phyloP scores from a whole-genome alignment of 148 eudicot species.

The Persicaria tinctoria region DNA sequence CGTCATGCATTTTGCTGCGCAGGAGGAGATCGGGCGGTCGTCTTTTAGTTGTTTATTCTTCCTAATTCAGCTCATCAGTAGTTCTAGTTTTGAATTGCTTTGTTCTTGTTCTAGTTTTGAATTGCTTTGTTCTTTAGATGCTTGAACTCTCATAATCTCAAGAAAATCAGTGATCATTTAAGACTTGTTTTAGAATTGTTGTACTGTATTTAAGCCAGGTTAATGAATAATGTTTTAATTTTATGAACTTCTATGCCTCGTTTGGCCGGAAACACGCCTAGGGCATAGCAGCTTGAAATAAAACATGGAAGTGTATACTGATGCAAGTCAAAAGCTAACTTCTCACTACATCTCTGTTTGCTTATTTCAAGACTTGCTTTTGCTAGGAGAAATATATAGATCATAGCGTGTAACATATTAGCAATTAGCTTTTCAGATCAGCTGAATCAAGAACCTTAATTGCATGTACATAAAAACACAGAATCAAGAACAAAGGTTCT shows the following conservation, averaged over 20 bases:
- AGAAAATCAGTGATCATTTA: background rate
- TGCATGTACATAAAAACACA: too few species aligned
- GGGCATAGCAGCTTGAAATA: too few species aligned
- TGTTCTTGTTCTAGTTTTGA: too few species aligned
- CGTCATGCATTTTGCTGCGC: too few species aligned
- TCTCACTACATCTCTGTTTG: too few species aligned
- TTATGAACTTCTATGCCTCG: too few species aligned
- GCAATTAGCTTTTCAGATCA: background rate
- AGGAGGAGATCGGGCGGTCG: background rate
- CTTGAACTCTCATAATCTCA: constrained; percentile 29
- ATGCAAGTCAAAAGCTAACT: too few species aligned
- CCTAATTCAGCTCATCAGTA: constrained; percentile 1
- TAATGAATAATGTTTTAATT: too few species aligned
- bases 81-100: background rate
- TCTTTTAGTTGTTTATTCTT: constrained; percentile 3
- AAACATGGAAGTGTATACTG: too few species aligned
- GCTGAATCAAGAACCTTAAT: background rate
- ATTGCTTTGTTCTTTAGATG: constrained; percentile 8
- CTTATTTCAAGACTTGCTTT: too few species aligned
- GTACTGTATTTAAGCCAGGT: background rate
- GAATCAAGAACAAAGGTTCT: background rate
- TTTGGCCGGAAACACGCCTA: too few species aligned
- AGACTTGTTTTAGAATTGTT: background rate
- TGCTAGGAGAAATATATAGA: too few species aligned
- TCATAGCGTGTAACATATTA: background rate